Conservation (phyloP, 257 asterid species). For the Solanum stenotomum region DNA sequence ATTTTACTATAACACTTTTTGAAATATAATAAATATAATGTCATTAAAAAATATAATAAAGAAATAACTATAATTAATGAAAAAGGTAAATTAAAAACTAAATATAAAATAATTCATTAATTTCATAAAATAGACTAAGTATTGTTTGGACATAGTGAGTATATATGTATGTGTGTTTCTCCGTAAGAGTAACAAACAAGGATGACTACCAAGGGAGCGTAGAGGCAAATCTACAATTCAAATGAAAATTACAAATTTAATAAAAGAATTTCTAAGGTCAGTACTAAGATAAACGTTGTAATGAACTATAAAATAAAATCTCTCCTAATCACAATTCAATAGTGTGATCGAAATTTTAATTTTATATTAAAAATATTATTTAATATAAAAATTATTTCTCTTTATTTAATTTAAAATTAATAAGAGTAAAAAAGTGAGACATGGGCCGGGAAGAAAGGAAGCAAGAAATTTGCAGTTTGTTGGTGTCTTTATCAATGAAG, state of each 20-base stretch:
- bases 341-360: neutral
- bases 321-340: neutral
- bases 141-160: no score
- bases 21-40: no score
- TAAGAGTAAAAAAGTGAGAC: neutral
- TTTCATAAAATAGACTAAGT: no score
- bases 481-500: neutral
- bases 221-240: neutral
- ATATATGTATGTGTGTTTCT: neutral
- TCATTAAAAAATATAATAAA: no score
- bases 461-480: neutral
- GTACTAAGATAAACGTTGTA: neutral
- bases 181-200: neutral
- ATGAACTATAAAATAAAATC: neutral
- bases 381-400: neutral
- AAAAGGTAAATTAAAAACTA: rapidly evolving
- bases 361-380: neutral
- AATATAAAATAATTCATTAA: no score
- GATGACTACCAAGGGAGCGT: neutral
- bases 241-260: neutral
- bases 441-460: neutral
- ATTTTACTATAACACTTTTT: no score
- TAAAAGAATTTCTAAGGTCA: neutral
- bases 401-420: neutral
- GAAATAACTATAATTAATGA: no score